A percentile compares a stretch with the other conserved stretches of the same genome.
phyloP scores from a whole-genome alignment of 768 basidiomycete genomes.

The Suillus weaverae region DNA sequence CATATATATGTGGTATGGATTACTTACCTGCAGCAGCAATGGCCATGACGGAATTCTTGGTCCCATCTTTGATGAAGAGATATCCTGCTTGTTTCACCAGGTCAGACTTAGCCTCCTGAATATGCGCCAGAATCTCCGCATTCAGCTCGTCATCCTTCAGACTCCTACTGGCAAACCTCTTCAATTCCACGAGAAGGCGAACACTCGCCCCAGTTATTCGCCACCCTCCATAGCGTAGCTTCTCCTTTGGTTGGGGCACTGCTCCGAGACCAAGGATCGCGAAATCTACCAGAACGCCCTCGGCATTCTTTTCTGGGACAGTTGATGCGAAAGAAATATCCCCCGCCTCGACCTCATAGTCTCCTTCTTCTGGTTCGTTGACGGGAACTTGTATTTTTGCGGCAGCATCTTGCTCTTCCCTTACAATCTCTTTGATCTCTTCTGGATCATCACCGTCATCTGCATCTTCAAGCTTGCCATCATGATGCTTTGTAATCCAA shows the following conservation, averaged over 20 bases:
- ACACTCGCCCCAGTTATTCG: neutral
- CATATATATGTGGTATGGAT: neutral
- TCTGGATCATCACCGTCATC: neutral
- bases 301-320: neutral
- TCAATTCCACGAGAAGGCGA: neutral
- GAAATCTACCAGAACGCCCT: neutral
- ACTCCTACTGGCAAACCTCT: neutral
- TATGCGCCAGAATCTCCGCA: neutral
- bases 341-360: neutral
- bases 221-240: neutral
- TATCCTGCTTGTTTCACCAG: neutral
- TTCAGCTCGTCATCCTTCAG: neutral
- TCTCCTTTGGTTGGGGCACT: neutral
- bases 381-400: neutral
- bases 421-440: neutral
- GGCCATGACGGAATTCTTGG: neutral
- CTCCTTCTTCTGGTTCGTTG: neutral
- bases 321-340: neutral
- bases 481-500: neutral
- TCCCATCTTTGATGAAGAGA: neutral
- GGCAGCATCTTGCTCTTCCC: neutral
- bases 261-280: neutral
- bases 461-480: neutral
- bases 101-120: neutral
- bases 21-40: neutral